A percentile compares a stretch with the other conserved stretches of the same genome.
Conservation (phyloP, 2,329 filamentous ascomycete species). For the Fusarium redolens region DNA sequence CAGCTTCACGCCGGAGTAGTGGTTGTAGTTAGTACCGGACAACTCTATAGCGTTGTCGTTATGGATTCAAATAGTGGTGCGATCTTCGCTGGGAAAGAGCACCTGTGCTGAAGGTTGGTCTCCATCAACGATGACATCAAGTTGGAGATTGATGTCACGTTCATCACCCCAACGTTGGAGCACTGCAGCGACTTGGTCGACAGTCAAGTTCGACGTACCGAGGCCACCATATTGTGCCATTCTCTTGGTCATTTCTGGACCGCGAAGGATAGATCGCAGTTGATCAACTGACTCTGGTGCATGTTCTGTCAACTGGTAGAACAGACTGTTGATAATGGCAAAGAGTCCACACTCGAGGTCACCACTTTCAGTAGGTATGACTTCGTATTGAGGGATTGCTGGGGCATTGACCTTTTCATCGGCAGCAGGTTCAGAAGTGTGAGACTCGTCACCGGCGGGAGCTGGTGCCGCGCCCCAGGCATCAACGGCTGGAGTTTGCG, state of each 20-base stretch:
- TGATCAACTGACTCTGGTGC: background rate
- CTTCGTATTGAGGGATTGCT: background rate
- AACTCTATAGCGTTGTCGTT: background rate
- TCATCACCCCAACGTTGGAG: background rate
- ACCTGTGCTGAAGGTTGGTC: background rate
- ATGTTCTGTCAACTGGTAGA: background rate
- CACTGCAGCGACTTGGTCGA: background rate
- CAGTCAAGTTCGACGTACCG: background rate
- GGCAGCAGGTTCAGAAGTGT: too few species aligned
- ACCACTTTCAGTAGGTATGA: background rate
- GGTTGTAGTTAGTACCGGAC: background rate
- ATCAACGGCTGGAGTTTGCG: too few species aligned
- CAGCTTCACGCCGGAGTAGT: background rate
- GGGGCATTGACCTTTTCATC: background rate
- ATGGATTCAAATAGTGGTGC: background rate
- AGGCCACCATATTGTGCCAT: background rate
- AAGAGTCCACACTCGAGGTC: background rate
- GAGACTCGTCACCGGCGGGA: too few species aligned
- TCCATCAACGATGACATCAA: background rate
- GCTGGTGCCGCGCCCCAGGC: too few species aligned
- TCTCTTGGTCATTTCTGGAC: background rate
- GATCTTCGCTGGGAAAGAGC: background rate
- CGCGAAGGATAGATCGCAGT: too few species aligned
- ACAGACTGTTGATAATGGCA: background rate
- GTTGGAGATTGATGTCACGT: background rate